Evolutionary conservation across 805 yeast genomes (phyloP).

Genomic region (Jamesozyma rosinii): DNA sequence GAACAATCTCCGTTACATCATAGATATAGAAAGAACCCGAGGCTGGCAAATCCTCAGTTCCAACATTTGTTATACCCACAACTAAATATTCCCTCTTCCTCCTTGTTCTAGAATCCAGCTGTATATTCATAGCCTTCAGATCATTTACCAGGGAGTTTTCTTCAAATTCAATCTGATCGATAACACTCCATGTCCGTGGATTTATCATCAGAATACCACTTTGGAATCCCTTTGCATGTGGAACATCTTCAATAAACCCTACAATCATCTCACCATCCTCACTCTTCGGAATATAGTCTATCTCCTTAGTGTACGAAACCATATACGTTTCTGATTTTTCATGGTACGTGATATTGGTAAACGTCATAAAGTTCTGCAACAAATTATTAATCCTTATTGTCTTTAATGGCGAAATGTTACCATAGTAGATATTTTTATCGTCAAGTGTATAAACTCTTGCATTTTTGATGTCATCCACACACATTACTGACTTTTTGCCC

Average conservation of each 20-base stretch:
- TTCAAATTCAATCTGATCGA: slow-evolving; percentile 57
- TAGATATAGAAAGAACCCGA: slow-evolving; percentile 67
- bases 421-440: slow-evolving; percentile 37
- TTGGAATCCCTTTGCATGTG: slow-evolving; percentile 48
- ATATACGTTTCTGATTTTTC: slow-evolving; percentile 53
- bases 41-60: slow-evolving; percentile 74
- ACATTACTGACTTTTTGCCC: slow-evolving; percentile 43
- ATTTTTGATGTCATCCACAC: slow-evolving; percentile 59
- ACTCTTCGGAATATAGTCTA: slow-evolving; percentile 57
- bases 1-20: slow-evolving; percentile 75
- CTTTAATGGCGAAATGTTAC: slow-evolving; percentile 52
- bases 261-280: slow-evolving; percentile 58
- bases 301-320: slow-evolving; percentile 49
- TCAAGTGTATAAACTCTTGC: slow-evolving; percentile 46
- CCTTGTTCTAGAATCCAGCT: slow-evolving; percentile 33
- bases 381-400: slow-evolving; percentile 39
- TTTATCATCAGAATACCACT: slow-evolving; percentile 60
- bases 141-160: slow-evolving; percentile 52
- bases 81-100: slow-evolving; percentile 58
- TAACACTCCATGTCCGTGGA: slow-evolving; percentile 66
- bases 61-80: slow-evolving; percentile 65
- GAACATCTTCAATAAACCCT: slow-evolving; percentile 41
- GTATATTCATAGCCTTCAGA: slow-evolving; percentile 29
- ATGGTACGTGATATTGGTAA: slow-evolving; percentile 62
- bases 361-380: slow-evolving; percentile 33